Conservation (phyloP, 345 rosid species). For the Syzygium aqueum region DNA sequence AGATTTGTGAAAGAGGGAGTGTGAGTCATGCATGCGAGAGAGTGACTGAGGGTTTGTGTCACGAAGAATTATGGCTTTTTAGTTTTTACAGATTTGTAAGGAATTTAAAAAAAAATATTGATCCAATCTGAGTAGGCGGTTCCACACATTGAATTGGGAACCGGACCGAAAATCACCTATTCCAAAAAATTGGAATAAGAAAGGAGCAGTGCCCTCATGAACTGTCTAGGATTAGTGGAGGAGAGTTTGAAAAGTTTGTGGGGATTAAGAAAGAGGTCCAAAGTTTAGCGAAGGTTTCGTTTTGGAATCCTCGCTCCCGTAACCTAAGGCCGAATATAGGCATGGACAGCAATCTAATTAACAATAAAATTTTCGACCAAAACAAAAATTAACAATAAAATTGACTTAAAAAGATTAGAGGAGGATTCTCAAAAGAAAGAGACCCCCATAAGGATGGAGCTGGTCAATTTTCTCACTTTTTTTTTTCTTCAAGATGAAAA, state of each 20-base stretch:
- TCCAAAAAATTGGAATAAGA: no score
- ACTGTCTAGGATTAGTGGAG: not conserved
- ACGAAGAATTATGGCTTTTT: no score
- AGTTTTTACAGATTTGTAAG: no score
- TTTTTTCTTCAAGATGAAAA: not conserved
- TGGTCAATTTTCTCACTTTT: not conserved
- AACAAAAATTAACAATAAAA: not conserved
- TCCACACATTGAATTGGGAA: no score
- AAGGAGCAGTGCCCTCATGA: no score
- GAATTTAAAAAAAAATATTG: no score
- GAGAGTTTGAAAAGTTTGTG: not conserved
- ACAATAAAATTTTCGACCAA: not conserved
- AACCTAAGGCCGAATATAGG: not conserved
- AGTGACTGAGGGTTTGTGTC: no score
- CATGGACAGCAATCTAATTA: not conserved
- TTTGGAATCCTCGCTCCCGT: not conserved
- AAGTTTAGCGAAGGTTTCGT: not conserved
- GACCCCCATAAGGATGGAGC: not conserved
- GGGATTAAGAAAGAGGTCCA: not conserved
- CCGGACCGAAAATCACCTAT: no score
- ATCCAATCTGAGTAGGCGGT: no score
- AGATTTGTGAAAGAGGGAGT: no score
- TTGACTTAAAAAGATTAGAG: not conserved
- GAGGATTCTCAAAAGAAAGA: not conserved
- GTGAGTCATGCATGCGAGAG: no score